Evolutionary conservation across 805 yeast species (phyloP).

Genomic region (Saccharomycopsis synnaedendra): DNA sequence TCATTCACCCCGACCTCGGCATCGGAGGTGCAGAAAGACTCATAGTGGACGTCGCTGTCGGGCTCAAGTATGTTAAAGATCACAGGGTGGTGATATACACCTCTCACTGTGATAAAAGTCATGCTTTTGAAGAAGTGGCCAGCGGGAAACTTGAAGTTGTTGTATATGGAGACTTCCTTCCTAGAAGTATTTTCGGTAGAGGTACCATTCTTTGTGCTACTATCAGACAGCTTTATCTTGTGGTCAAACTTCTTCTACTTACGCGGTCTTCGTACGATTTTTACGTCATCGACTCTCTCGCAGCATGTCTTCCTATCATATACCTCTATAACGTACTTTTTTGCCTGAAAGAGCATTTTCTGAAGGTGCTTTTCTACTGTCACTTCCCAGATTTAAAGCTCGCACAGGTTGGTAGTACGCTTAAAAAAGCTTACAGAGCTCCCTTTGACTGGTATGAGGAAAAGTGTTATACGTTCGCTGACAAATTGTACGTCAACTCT

Average conservation of each 20-base stretch:
- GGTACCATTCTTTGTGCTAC: conserved; percentile 77
- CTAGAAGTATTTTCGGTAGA: conserved; percentile 53
- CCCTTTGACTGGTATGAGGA: conserved; percentile 86
- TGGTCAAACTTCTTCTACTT: conserved; percentile 30
- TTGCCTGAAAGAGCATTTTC: conserved; percentile 26
- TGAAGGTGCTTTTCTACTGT: conserved; percentile 74
- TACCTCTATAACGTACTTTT: conserved; percentile 31
- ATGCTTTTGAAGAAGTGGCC: conserved; percentile 85
- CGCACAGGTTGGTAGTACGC: conserved; percentile 35
- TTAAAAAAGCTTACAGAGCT: conserved; percentile 57
- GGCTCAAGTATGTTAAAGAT: conserved; percentile 50
- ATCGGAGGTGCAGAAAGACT: conserved; percentile 97
- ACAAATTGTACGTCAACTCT: conserved; percentile 79
- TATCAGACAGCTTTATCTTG: conserved; percentile 66
- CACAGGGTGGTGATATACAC: conserved; percentile 65
- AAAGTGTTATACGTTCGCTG: conserved; percentile 65
- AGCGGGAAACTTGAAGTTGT: conserved; percentile 45
- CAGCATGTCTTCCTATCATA: conserved; percentile 62
- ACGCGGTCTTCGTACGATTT: conserved; percentile 53
- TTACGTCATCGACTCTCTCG: conserved; percentile 78
- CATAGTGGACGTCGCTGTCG: conserved; percentile 93
- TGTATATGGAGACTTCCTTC: conserved; percentile 78
- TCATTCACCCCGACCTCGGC: conserved; percentile 92
- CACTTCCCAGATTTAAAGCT: conserved; percentile 90
- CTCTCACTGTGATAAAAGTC: conserved; percentile 78